Conservation (phyloP, 768 basidiomycete genomes). For the Kwoniella bestiolae region DNA sequence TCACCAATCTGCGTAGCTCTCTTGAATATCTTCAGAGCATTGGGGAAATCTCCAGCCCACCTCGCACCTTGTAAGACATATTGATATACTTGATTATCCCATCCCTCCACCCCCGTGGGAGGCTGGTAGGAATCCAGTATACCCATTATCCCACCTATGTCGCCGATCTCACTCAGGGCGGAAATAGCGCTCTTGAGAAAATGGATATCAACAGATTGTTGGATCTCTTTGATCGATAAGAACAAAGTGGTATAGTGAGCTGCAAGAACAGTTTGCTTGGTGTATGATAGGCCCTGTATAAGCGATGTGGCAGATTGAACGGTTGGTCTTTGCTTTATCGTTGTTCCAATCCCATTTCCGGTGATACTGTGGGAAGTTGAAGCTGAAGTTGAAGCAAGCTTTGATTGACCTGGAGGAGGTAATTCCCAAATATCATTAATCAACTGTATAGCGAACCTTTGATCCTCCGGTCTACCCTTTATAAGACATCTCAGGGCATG, state of each 20-base stretch:
- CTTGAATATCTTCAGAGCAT: conserved; percentile 29
- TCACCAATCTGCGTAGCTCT: conserved; percentile 34
- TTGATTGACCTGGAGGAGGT: conserved; percentile 17
- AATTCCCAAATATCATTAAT: conserved; percentile 19
- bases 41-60: conserved; percentile 44
- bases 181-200: conserved; percentile 31
- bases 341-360: background rate
- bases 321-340: conserved; percentile 28
- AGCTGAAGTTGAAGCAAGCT: background rate
- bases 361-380: too few relatives aligned
- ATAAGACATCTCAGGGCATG: conserved; percentile 14
- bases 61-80: conserved; percentile 37
- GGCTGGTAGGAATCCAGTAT: conserved; percentile 38
- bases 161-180: conserved; percentile 34
- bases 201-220: conserved; percentile 16
- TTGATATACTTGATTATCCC: conserved; percentile 32
- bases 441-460: conserved; percentile 6
- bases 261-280: conserved; percentile 27
- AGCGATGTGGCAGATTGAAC: conserved; percentile 40
- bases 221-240: conserved; percentile 20
- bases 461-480: conserved; percentile 23
- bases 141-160: conserved; percentile 27
- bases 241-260: conserved; percentile 40
- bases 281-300: conserved; percentile 25
- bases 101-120: conserved; percentile 25